Evolutionary conservation across 306 rosid genomes (phyloP).

Genomic region (Rosa chinensis): DNA sequence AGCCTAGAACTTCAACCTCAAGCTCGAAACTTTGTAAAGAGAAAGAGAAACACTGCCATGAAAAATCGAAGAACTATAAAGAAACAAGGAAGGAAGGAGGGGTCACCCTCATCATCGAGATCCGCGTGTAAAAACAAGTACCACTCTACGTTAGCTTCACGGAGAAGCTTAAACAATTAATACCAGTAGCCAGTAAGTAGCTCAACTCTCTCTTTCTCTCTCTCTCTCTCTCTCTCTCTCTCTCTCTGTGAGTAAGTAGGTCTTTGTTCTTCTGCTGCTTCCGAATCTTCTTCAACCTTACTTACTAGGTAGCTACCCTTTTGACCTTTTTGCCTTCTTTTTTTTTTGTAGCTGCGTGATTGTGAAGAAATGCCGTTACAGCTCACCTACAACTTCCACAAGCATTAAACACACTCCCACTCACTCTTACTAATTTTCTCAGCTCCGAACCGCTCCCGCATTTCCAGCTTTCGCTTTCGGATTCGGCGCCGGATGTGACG

Average conservation of each 20-base stretch:
- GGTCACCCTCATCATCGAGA: constrained; percentile 9
- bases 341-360: constrained; percentile 34
- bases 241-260: not conserved
- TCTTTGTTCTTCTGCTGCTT: constrained; percentile 22
- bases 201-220: not conserved
- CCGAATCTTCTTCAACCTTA: constrained; percentile 12
- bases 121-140: constrained; percentile 1
- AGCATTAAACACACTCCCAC: not conserved
- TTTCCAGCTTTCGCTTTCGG: not conserved
- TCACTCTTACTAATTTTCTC: not conserved
- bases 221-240: not conserved
- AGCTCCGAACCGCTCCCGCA: not conserved
- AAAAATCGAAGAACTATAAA: not conserved
- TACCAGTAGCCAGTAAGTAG: not conserved
- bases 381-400: constrained; percentile 14
- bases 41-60: not conserved
- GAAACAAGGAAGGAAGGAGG: not conserved
- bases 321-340: not conserved
- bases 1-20: not conserved
- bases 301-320: not conserved
- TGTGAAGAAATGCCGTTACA: constrained; percentile 65
- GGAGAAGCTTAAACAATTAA: constrained; percentile 8
- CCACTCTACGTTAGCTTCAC: constrained; percentile 21
- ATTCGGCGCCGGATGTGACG: not conserved
- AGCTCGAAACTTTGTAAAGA: not conserved